Evolutionary conservation across 108 stramenopile species (phyloP).

Genomic region (Discostella pseudostelligera): DNA sequence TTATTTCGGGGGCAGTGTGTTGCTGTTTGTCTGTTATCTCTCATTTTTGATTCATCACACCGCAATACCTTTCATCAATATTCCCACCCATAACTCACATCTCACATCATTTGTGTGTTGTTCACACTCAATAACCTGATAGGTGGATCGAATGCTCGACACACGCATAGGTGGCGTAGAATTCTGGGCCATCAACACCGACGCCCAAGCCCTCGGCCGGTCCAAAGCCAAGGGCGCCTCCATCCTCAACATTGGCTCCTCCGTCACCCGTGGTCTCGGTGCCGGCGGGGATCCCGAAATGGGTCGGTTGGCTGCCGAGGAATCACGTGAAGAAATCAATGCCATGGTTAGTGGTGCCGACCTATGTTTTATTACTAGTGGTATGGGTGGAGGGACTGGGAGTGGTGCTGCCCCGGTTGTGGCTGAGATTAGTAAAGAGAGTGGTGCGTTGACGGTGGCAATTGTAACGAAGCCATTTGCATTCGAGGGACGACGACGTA

Average conservation of each 20-base stretch:
- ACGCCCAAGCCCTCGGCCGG: constrained; percentile 79
- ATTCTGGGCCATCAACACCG: constrained; percentile 92
- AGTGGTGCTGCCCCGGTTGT: constrained; percentile 85
- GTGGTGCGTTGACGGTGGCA: constrained; percentile 78
- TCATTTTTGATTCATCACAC: not conserved
- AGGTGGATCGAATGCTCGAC: constrained; percentile 87
- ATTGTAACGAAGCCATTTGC: constrained; percentile 90
- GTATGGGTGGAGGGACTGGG: constrained; percentile 92
- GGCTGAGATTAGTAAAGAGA: constrained; percentile 77
- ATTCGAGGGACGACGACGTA: constrained; percentile 88
- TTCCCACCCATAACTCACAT: not conserved
- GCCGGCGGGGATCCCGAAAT: constrained; percentile 89
- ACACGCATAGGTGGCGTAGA: constrained; percentile 82
- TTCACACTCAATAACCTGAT: constrained; percentile 5
- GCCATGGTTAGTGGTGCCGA: constrained; percentile 81
- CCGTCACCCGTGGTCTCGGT: constrained; percentile 87
- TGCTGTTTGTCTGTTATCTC: not conserved
- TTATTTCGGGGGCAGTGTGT: too few relatives aligned
- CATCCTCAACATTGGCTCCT: constrained; percentile 77
- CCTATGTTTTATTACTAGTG: constrained; percentile 85
- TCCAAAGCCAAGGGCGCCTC: constrained; percentile 59
- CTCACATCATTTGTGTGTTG: too few relatives aligned
- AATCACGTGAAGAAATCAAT: constrained; percentile 66
- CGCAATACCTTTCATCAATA: not conserved
- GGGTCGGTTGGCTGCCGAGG: constrained; percentile 82